These are phyloP conservation scores for Pelargonium fulgidum DNA, from an alignment of 441 rosid species.

Conservation along the genomic window DNA sequence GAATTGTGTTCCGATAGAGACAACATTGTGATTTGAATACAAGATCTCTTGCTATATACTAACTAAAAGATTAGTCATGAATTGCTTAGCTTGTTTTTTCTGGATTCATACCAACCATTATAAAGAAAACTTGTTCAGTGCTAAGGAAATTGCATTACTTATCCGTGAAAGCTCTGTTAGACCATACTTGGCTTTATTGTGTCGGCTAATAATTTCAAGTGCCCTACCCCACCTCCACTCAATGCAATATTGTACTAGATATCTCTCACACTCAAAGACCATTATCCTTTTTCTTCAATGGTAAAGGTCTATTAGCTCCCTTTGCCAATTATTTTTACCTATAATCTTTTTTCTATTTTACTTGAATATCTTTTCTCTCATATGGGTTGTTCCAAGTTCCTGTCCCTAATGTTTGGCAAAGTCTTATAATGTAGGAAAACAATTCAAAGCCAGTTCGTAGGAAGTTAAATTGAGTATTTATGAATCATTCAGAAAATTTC, in stretches of 20 bases:
- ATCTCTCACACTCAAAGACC: conserved; percentile 20
- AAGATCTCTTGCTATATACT: not conserved
- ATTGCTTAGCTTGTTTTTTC: not conserved
- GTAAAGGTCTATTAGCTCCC: not conserved
- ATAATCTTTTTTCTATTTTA: not conserved
- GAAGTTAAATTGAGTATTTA: not conserved
- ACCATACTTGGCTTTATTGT: conserved; percentile 11
- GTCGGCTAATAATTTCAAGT: conserved; percentile 19
- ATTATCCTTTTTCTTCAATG: conserved; percentile 7
- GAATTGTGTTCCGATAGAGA: not conserved
- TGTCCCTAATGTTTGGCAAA: not conserved
- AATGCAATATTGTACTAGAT: not conserved
- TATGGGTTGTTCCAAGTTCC: not conserved
- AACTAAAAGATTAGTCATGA: not conserved
- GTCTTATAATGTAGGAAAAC: conserved; percentile 5
- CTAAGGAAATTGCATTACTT: conserved; percentile 3
- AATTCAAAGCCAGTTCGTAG: conserved; percentile 4
- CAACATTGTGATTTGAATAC: not conserved
- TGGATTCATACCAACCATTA: conserved; percentile 5
- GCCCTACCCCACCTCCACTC: conserved; percentile 21
- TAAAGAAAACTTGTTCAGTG: conserved; percentile 11
- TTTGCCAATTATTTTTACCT: not conserved
- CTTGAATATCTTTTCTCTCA: conserved; percentile 5
- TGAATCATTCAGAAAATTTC: not conserved
- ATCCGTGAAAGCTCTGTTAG: not conserved